Evolutionary conservation across 106 monocot species (phyloP), one percentile per base, ranked within the genome.

Genomic region (Cymbidium sinense): DNA sequence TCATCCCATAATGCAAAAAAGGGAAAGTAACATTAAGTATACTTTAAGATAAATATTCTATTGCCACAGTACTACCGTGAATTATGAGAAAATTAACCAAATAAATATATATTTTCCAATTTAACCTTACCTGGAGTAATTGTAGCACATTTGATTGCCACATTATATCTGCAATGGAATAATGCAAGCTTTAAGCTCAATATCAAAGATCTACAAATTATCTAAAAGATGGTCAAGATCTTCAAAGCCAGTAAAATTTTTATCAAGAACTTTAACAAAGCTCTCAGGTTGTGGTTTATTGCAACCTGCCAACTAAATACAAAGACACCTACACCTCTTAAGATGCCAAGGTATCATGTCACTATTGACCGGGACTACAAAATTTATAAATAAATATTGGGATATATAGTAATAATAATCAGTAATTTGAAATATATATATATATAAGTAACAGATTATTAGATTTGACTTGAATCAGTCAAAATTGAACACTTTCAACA

Each of bases 81-180:
- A 29, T 67, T 67, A 2, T 67, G 31, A 67, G 27, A 67, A 67
- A 67, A 67, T 67, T 13, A 67, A 5, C 17, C 67, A 67, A 18
- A 2, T 1, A 13, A 33, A 67, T 67, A 67, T 30, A 31, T 33
- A 17, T 31, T 67, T 67, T 13, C 67, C 67, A 67, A 67, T 67
- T 67, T 3, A 18, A 33, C 5, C 77, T 74, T 87, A 94, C 98
- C 98, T 77, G 98, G 98, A 83, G 98, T 98, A 36, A 98, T 94
- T 65, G 98, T 98, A 64, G 98, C 98, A 82, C 98, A 98, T 79
- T 98, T 98, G 78, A 98, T 90, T 33, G 98, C 98, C 7, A 98
- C 98, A 79, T 98, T 98, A 75, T 94, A 98, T 75, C 98, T 98
- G 80, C 81, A 90, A 77, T 13, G 8, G 19, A 39, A 64, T 69